Evolutionary conservation across 2,329 filamentous ascomycete genomes (phyloP).

Genomic region (Pseudogymnoascus sp.): DNA sequence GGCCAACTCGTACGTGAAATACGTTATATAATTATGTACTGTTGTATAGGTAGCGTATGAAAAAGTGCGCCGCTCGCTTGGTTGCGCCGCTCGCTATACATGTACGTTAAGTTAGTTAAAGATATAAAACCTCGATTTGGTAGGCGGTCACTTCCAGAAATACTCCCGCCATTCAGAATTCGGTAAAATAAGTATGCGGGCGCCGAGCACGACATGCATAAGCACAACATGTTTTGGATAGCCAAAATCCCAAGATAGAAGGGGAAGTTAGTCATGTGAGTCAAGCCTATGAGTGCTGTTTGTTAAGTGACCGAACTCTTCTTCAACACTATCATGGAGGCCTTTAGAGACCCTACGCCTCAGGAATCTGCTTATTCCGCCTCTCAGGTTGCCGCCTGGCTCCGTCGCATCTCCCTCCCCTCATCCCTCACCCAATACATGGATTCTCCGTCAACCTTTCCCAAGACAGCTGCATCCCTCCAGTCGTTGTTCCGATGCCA

Average conservation of each 20-base stretch:
- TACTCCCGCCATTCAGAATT: not conserved
- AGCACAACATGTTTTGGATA: not conserved
- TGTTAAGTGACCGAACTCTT: not conserved
- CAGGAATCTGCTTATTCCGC: not conserved
- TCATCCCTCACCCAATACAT: not conserved
- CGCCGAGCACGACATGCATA: not conserved
- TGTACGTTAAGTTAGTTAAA: no score
- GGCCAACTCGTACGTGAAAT: no score
- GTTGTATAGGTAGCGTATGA: no score
- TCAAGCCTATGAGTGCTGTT: not conserved
- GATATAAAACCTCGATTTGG: not conserved
- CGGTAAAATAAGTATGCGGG: not conserved
- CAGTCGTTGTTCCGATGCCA: not conserved
- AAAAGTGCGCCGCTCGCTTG: no score
- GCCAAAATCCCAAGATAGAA: not conserved
- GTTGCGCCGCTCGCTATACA: no score
- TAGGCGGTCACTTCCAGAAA: not conserved
- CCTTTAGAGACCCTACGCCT: not conserved
- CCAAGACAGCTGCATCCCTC: not conserved
- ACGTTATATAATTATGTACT: no score
- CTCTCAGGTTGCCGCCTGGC: not conserved
- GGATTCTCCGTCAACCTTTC: not conserved
- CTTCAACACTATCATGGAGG: not conserved
- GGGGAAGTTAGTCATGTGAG: not conserved
- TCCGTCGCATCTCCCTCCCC: not conserved